A percentile compares a stretch with the other conserved stretches of the same genome.
These are phyloP conservation scores for Penicillium fimorum DNA, from an alignment of 495 filamentous ascomycete genomes.

Conservation along the genomic window DNA sequence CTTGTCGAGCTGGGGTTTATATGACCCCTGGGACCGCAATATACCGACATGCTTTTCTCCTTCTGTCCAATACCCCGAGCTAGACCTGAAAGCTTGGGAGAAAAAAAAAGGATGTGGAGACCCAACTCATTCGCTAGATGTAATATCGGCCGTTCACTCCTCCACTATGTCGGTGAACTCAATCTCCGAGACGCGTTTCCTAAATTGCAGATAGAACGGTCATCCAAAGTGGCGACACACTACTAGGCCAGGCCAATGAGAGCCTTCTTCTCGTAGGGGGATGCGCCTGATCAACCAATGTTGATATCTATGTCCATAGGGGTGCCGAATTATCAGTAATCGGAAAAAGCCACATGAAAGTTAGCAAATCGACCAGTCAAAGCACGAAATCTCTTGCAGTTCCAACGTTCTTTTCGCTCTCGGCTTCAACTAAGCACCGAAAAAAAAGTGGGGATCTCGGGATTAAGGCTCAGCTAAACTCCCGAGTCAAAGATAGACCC, in stretches of 20 bases:
- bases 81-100: not conserved
- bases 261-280: not conserved
- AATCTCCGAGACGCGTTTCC: not conserved
- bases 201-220: too few relatives aligned
- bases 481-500: too few relatives aligned
- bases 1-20: not conserved
- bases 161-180: not conserved
- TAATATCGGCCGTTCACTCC: not conserved
- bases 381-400: not conserved
- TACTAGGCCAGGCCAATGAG: not conserved
- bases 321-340: not conserved
- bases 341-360: not conserved
- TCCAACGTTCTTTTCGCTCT: not conserved
- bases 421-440: not conserved
- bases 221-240: not conserved
- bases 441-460: not conserved
- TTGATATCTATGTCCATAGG: not conserved
- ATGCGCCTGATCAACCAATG: not conserved
- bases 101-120: not conserved
- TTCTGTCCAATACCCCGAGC: not conserved
- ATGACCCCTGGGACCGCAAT: not conserved
- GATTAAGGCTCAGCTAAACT: not conserved
- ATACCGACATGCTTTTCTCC: not conserved
- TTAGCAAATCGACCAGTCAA: not conserved
- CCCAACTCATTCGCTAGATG: not conserved